Percentiles rank a stretch among this genome's conserved stretches.
Evolutionary conservation across 768 basidiomycete species (phyloP).

Genomic region (Lepiota brunneoincarnata): DNA sequence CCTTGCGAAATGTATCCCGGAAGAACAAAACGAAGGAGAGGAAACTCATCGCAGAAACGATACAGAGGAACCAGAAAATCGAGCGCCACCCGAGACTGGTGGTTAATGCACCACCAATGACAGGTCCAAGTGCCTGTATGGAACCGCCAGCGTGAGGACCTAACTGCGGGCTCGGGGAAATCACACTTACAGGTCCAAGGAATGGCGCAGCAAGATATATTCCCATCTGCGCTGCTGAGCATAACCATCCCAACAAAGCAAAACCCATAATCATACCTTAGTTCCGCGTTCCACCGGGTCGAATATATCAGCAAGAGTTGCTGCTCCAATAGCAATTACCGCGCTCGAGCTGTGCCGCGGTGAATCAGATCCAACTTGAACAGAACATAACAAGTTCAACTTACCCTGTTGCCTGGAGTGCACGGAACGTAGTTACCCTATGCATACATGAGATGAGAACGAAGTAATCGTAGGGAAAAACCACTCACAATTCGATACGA

Average conservation of each 20-base stretch:
- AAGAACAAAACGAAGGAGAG: slow-evolving; percentile 64
- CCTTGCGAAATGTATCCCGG: slow-evolving; percentile 79
- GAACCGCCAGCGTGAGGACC: neutral
- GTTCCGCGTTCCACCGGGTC: slow-evolving; percentile 72
- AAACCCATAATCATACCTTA: slow-evolving; percentile 30
- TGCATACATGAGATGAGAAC: neutral
- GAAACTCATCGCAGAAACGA: slow-evolving; percentile 53
- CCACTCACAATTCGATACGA: slow-evolving; percentile 44
- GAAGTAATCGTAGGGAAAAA: neutral
- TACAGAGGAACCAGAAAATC: slow-evolving; percentile 79
- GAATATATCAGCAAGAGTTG: slow-evolving; percentile 76
- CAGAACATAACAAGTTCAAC: slow-evolving; percentile 11
- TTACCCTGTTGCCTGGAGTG: slow-evolving; percentile 66
- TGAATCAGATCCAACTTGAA: neutral
- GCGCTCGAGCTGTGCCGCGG: slow-evolving; percentile 51
- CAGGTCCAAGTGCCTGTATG: slow-evolving; percentile 55
- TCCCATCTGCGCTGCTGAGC: slow-evolving; percentile 49
- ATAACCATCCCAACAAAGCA: neutral
- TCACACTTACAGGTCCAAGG: slow-evolving; percentile 53
- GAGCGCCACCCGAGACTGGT: slow-evolving; percentile 74
- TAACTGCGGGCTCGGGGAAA: slow-evolving; percentile 2
- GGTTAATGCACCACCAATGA: slow-evolving; percentile 69
- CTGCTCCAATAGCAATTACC: slow-evolving; percentile 70
- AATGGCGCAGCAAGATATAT: slow-evolving; percentile 79
- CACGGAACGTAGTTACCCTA: slow-evolving; percentile 66